Evolutionary conservation across 2,329 filamentous ascomycete species (phyloP).

Genomic region (Tolypocladium amazonense): DNA sequence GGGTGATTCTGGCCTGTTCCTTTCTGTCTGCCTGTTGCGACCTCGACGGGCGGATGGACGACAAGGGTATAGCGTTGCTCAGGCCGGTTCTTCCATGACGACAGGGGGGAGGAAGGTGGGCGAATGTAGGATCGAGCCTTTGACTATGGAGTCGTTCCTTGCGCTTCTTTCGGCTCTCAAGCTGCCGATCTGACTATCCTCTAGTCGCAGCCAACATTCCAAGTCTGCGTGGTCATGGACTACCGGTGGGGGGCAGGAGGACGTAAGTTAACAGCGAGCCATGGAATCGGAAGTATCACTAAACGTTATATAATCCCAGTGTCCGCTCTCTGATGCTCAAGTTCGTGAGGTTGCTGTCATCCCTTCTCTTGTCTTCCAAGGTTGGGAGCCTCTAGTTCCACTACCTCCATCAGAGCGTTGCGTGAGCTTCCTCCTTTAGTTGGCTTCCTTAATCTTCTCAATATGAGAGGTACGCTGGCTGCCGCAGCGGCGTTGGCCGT

Average conservation of each 20-base stretch:
- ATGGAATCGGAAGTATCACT: neutral
- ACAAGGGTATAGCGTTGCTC: neutral
- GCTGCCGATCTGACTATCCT: neutral
- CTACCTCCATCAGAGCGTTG: neutral
- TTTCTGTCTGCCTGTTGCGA: neutral
- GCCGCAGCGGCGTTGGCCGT: conserved; percentile 26
- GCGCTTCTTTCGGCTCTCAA: neutral
- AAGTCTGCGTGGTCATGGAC: neutral
- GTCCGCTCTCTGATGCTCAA: neutral
- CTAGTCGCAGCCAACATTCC: neutral
- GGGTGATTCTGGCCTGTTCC: neutral
- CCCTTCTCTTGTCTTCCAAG: neutral
- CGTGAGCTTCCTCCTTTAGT: neutral
- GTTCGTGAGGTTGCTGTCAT: neutral
- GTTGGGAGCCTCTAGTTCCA: neutral
- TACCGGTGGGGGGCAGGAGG: neutral
- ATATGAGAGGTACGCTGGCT: conserved; percentile 15
- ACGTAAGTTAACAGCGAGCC: neutral
- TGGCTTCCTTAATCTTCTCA: conserved; percentile 6
- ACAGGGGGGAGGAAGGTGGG: neutral
- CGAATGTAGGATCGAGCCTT: neutral
- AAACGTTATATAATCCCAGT: neutral
- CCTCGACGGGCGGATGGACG: neutral
- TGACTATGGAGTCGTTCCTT: neutral
- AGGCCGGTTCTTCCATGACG: neutral